Evolutionary conservation across 164 flowering plant genomes (phyloP).

Genomic region (Chloranthus sessilifolius): DNA sequence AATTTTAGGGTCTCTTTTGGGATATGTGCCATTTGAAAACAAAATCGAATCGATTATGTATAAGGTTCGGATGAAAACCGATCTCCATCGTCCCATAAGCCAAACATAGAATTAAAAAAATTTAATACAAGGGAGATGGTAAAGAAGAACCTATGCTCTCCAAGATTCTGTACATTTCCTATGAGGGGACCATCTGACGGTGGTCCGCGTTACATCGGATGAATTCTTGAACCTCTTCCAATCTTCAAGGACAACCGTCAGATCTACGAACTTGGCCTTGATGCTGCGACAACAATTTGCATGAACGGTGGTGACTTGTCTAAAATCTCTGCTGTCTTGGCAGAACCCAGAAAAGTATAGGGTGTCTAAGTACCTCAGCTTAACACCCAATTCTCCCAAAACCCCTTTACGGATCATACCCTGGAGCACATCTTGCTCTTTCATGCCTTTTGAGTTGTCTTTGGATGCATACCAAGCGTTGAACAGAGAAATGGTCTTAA

Average conservation of each 20-base stretch:
- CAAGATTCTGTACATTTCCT: constrained; percentile 20
- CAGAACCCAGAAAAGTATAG: constrained; percentile 62
- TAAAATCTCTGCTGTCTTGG: constrained; percentile 32
- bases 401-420: constrained; percentile 23
- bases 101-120: background rate
- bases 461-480: constrained; percentile 44
- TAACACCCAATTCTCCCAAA: constrained; percentile 21
- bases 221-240: constrained; percentile 36
- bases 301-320: constrained; percentile 48
- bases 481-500: constrained; percentile 44
- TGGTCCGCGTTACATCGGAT: background rate
- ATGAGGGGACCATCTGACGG: constrained; percentile 20
- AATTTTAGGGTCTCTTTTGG: no score
- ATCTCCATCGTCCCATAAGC: background rate
- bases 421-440: constrained; percentile 68
- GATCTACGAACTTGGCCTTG: constrained; percentile 43
- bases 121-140: background rate
- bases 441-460: constrained; percentile 40
- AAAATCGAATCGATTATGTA: no score
- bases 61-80: no score
- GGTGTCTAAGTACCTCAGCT: constrained; percentile 36
- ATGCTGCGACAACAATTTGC: constrained; percentile 69
- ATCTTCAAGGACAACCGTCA: constrained; percentile 31
- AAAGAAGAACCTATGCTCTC: constrained; percentile 1
- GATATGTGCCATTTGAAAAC: background rate